These are phyloP conservation scores for Ganoderma lucidum DNA, from an alignment of 1,284 basidiomycete genomes.

Conservation along the genomic window DNA sequence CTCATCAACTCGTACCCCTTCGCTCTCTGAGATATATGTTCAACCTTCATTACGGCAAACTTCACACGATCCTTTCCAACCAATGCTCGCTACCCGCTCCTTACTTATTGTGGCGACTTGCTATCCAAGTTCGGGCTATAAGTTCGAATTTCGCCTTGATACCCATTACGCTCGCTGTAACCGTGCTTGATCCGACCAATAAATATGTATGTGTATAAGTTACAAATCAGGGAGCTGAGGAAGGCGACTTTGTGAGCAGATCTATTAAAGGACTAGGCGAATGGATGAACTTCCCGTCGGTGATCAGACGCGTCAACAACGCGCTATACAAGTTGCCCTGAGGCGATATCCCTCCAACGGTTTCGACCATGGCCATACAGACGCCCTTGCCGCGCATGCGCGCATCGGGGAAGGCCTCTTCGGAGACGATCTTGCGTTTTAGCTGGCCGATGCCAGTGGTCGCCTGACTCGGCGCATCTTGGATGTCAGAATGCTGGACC, in stretches of 20 bases:
- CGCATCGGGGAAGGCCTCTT: too few relatives aligned
- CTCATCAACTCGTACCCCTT: not conserved
- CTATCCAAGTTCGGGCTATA: not conserved
- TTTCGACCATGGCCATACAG: too few relatives aligned
- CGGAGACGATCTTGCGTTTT: too few relatives aligned
- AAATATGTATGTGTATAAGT: not conserved
- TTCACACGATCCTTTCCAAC: not conserved
- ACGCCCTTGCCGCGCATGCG: too few relatives aligned
- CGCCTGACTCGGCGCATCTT: too few relatives aligned
- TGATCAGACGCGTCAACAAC: too few relatives aligned
- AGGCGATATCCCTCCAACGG: too few relatives aligned
- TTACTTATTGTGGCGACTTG: not conserved
- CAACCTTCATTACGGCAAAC: not conserved
- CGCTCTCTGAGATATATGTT: not conserved
- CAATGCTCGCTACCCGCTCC: not conserved
- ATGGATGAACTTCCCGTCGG: too few relatives aligned
- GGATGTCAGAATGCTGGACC: too few relatives aligned
- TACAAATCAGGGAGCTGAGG: not conserved
- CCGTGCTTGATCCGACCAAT: not conserved
- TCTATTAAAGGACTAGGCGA: too few relatives aligned
- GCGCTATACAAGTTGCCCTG: too few relatives aligned
- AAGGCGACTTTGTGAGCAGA: not conserved
- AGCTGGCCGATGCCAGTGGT: too few relatives aligned
- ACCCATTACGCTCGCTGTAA: not conserved
- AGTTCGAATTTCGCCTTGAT: not conserved